These are phyloP conservation scores for Tuber magnatum DNA, from an alignment of 495 filamentous ascomycete species.

Conservation along the genomic window DNA sequence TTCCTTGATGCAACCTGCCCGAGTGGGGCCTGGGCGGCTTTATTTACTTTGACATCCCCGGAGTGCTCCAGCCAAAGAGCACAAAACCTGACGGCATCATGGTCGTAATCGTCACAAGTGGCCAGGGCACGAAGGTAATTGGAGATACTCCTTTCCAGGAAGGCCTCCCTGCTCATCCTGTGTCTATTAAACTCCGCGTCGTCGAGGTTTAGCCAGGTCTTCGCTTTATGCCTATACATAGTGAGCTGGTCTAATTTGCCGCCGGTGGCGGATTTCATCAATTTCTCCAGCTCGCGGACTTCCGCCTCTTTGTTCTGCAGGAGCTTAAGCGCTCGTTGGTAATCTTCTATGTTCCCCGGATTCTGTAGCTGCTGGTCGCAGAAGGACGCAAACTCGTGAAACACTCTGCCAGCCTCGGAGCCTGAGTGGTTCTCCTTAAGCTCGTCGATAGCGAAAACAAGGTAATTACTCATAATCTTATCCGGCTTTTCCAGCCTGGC, in stretches of 20 bases:
- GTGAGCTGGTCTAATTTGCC: constrained; percentile 47
- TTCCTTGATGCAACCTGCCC: constrained; percentile 74
- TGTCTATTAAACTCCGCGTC: constrained; percentile 77
- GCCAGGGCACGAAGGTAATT: constrained; percentile 83
- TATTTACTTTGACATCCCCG: constrained; percentile 62
- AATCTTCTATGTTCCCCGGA: constrained; percentile 73
- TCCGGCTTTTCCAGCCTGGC: constrained; percentile 90
- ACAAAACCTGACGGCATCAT: constrained; percentile 86
- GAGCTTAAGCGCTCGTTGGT: constrained; percentile 69
- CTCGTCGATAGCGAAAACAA: constrained; percentile 73
- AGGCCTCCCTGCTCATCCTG: constrained; percentile 63
- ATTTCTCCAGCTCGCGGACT: constrained; percentile 56
- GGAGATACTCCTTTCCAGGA: constrained; percentile 78
- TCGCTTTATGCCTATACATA: constrained; percentile 52
- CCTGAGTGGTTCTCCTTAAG: constrained; percentile 57
- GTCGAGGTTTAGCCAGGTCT: constrained; percentile 82
- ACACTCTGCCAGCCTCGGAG: constrained; percentile 75
- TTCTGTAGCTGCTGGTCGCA: constrained; percentile 90
- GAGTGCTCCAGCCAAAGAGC: constrained; percentile 87
- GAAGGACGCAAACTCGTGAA: constrained; percentile 88
- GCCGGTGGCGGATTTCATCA: constrained; percentile 51
- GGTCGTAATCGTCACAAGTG: constrained; percentile 80
- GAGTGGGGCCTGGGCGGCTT: constrained; percentile 63
- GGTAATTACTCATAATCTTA: constrained; percentile 73
- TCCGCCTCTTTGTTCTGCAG: constrained; percentile 74